Conservation (phyloP, 345 rosid genomes). For the Rhodamnia rubescens region DNA sequence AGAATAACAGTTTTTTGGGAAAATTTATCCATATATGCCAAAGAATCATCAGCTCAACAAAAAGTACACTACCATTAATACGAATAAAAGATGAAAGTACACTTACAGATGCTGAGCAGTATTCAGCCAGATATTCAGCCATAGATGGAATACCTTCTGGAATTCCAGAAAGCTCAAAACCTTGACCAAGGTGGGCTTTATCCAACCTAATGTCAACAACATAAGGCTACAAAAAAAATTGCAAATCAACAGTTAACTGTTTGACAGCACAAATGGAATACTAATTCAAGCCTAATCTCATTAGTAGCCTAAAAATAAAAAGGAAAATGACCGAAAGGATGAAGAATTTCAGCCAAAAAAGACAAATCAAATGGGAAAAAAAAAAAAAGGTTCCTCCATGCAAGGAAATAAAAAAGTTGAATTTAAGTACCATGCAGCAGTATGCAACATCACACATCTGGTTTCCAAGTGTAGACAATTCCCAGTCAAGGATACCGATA, state of each 20-base stretch:
- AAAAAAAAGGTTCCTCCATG: not conserved
- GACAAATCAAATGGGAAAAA: not conserved
- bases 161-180: conserved; percentile 55
- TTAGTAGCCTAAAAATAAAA: not conserved
- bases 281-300: not conserved
- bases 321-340: not conserved
- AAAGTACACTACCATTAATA: not conserved
- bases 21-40: not conserved
- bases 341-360: not conserved
- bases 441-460: conserved; percentile 95
- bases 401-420: conserved; percentile 2
- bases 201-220: conserved; percentile 20
- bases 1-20: not conserved
- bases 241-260: not conserved
- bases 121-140: conserved; percentile 73
- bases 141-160: conserved; percentile 79
- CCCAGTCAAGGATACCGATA: conserved; percentile 95
- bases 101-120: conserved; percentile 74
- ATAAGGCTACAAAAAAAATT: conserved; percentile 44
- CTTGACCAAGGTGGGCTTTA: conserved; percentile 23
- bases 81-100: not conserved
- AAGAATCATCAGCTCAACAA: not conserved
- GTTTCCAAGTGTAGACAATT: conserved; percentile 90
- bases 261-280: not conserved
- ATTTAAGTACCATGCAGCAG: conserved; percentile 59